A percentile compares a stretch with the other conserved stretches of the same genome.
These are phyloP conservation scores for Erigeron canadensis DNA, from an alignment of 129 eudicot species.

Conservation along the genomic window DNA sequence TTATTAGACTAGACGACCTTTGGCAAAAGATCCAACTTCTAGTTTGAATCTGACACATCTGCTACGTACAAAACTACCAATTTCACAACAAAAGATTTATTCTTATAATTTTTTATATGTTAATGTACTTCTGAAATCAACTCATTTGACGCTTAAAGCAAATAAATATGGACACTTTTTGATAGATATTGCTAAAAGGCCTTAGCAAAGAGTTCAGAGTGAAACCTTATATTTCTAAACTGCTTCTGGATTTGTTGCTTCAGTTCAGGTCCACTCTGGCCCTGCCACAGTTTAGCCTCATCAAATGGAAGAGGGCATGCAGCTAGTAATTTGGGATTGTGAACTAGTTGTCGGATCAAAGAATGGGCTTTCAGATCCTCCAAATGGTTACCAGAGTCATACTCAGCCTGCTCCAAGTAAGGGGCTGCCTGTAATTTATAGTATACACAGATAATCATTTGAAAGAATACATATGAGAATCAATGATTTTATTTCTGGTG, in stretches of 20 bases:
- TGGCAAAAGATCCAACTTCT: no score
- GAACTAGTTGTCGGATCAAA: constrained; percentile 63
- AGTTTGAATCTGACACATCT: no score
- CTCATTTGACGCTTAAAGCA: constrained; percentile 4
- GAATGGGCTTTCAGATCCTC: constrained; percentile 93
- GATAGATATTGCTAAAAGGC: neutral
- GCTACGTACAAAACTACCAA: no score
- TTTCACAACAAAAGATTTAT: no score
- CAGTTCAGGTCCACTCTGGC: constrained; percentile 87
- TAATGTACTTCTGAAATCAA: neutral
- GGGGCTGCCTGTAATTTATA: constrained; percentile 59
- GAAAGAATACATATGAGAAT: constrained; percentile 4
- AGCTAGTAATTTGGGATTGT: constrained; percentile 73
- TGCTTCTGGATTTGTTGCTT: constrained; percentile 86
- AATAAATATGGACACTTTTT: neutral
- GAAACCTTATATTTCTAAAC: constrained; percentile 80
- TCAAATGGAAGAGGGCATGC: constrained; percentile 97
- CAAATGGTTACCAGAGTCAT: constrained; percentile 76
- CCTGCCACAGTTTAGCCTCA: constrained; percentile 95
- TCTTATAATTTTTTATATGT: no score
- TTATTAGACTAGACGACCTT: no score
- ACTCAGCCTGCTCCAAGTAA: constrained; percentile 89
- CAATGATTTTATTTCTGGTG: neutral
- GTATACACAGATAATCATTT: constrained; percentile 5
- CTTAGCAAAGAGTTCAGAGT: constrained; percentile 2